These are phyloP conservation scores for Lineolata rhizophorae DNA, from an alignment of 495 filamentous ascomycete species.

Conservation along the genomic window DNA sequence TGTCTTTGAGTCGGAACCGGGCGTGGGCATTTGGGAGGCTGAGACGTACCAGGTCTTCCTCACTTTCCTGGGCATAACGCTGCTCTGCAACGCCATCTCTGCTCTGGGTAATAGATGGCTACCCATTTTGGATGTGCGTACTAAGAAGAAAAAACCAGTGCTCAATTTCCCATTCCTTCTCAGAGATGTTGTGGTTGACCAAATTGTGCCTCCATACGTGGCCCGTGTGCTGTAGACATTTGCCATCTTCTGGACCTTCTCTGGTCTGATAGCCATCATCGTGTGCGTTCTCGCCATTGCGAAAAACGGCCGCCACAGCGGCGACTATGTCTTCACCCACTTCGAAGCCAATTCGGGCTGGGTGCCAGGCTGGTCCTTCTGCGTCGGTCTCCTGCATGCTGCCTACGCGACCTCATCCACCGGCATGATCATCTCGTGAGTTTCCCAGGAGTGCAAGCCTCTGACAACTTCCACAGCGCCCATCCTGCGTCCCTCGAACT, in stretches of 20 bases:
- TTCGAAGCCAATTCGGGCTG: slow-evolving; percentile 34
- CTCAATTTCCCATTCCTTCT: too few relatives aligned
- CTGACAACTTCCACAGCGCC: slow-evolving; percentile 1
- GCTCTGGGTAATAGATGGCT: slow-evolving; percentile 33
- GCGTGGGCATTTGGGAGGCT: slow-evolving; percentile 15
- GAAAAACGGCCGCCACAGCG: slow-evolving; percentile 24
- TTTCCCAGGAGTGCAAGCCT: too few relatives aligned
- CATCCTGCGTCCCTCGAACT: slow-evolving; percentile 2
- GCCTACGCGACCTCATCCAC: slow-evolving; percentile 37
- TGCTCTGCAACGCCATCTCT: slow-evolving; percentile 33
- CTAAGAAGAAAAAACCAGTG: too few relatives aligned
- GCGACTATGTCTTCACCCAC: slow-evolving; percentile 36
- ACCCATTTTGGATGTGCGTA: slow-evolving; percentile 42
- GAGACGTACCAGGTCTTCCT: slow-evolving; percentile 40
- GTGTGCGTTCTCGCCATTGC: slow-evolving; percentile 36
- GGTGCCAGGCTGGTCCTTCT: slow-evolving; percentile 23
- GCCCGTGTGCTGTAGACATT: too few relatives aligned
- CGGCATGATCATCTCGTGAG: slow-evolving; percentile 40
- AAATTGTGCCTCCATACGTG: too few relatives aligned
- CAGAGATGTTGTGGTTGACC: too few relatives aligned
- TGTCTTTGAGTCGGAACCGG: too few relatives aligned
- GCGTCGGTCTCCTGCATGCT: slow-evolving; percentile 27
- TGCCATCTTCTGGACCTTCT: slow-evolving; percentile 43
- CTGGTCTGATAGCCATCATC: slow-evolving; percentile 37
- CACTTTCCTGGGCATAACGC: slow-evolving; percentile 42